A percentile compares a stretch with the other conserved stretches of the same genome.
These are phyloP conservation scores for Fragaria nilgerrensis DNA, from an alignment of 306 rosid species.

Conservation along the genomic window DNA sequence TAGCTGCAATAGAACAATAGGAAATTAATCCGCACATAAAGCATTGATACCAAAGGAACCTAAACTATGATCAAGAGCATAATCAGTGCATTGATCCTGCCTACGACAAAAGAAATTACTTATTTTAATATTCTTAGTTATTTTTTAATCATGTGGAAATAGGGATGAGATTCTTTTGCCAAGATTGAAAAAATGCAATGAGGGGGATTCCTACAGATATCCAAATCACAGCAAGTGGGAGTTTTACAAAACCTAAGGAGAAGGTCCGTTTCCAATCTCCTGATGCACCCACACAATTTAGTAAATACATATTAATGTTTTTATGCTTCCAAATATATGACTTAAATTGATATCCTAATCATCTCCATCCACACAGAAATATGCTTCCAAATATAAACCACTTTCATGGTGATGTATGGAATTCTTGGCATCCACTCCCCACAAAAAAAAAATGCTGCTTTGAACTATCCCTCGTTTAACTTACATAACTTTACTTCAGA, in stretches of 20 bases:
- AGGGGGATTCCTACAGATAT: neutral
- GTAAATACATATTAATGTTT: neutral
- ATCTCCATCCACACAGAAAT: neutral
- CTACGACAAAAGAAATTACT: neutral
- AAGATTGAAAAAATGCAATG: neutral
- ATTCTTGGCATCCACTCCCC: neutral
- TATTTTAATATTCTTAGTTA: neutral
- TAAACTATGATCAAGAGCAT: neutral
- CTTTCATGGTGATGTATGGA: neutral
- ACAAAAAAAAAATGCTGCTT: neutral
- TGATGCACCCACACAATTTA: neutral
- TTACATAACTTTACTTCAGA: neutral
- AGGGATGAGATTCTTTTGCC: neutral
- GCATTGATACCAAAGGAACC: neutral
- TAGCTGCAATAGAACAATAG: constrained; percentile 34
- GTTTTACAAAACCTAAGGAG: neutral
- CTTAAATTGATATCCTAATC: neutral
- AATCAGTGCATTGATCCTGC: neutral
- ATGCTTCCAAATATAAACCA: neutral
- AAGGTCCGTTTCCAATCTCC: neutral
- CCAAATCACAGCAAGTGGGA: neutral
- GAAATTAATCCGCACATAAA: neutral
- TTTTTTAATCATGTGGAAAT: neutral
- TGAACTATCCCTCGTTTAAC: neutral
- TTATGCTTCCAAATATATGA: neutral